Evolutionary conservation across 768 basidiomycete genomes (phyloP), one percentile per base, ranked within the genome.

Genomic region (Tubosaeta sp.): DNA sequence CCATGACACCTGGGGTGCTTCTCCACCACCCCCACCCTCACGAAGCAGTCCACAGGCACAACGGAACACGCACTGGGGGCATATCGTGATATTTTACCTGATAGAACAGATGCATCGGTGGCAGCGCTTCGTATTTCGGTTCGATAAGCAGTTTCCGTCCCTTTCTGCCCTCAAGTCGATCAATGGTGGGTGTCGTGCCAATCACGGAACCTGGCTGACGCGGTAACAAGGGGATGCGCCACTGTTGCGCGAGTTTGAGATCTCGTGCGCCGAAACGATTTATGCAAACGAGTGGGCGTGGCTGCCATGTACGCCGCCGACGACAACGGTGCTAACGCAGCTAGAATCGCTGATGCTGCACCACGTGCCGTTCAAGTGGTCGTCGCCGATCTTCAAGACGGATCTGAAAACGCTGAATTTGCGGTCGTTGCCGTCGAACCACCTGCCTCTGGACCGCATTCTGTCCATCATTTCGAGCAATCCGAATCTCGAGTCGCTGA

Each of bases 81-180:
- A 88, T 56, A 85, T 91, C 29, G 85, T 84, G 0, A 81, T 90
- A 40, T 89, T 77, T 64, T 91, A 90, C 62, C 68, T 91, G 19
- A 82, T 84, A 2, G 81, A 87, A 57, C 85, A 89, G 63, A 90
- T 90, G 82, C 81, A 82, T 56, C 78, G 88, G 25, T 91, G 88
- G 88, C 77, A 86, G 61, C 76, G 87, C 21, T 91, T 91, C 58
- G 77, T 90, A 11, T 90, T 91, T 60, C 73, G 84, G 36, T 90
- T 87, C 57, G 86, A 89, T 61, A 84, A 81, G 63, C 83, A 84
- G 30, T 90, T 90, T 66, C 69, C 81, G 16, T 87, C 87, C 4
- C 79, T 89, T 70, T 73, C 74, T 51, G 87, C 89, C 8, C 75
- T 91, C 55, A 86, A 86, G 63, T 79, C 82, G 16, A 82, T 90